Conservation (phyloP, 768 basidiomycete genomes). For the Infundibulicybe gibba region DNA sequence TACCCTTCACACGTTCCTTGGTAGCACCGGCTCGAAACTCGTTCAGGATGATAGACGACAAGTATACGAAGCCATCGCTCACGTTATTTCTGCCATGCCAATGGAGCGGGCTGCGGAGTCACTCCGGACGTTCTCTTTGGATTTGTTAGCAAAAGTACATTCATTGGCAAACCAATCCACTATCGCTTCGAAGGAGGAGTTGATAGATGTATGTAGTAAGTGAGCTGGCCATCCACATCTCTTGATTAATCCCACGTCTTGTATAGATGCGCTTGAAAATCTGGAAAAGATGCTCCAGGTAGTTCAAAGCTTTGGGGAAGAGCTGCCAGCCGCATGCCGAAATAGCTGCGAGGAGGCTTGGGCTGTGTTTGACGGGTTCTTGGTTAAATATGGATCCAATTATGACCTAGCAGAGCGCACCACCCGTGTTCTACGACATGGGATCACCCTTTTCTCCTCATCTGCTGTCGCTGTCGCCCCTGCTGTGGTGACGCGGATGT, state of each 20-base stretch:
- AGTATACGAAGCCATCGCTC: slow-evolving; percentile 93
- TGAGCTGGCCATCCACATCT: neutral
- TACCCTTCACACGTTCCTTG: slow-evolving; percentile 86
- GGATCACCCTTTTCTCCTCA: slow-evolving; percentile 75
- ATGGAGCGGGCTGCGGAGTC: slow-evolving; percentile 85
- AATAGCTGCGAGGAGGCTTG: slow-evolving; percentile 80
- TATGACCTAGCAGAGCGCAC: slow-evolving; percentile 78
- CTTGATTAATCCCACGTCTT: slow-evolving; percentile 1
- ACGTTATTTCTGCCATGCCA: slow-evolving; percentile 93
- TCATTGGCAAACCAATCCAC: slow-evolving; percentile 49
- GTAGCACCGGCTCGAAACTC: slow-evolving; percentile 74
- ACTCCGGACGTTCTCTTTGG: slow-evolving; percentile 81
- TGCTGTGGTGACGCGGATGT: slow-evolving; percentile 72
- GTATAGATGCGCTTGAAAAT: slow-evolving; percentile 81
- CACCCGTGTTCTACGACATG: slow-evolving; percentile 82
- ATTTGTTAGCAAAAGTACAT: slow-evolving; percentile 79
- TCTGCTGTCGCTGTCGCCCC: slow-evolving; percentile 66
- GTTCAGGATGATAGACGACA: slow-evolving; percentile 85
- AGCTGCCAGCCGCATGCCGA: slow-evolving; percentile 76
- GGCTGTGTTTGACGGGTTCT: slow-evolving; percentile 76
- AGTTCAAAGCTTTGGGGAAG: slow-evolving; percentile 77
- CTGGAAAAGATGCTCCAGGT: slow-evolving; percentile 89
- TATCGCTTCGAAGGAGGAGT: slow-evolving; percentile 63
- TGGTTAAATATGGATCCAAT: slow-evolving; percentile 73
- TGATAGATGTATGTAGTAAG: slow-evolving; percentile 68